Evolutionary conservation across 2,329 filamentous ascomycete genomes (phyloP), one percentile per base, ranked within the genome.

Genomic region (Orbilia oligospora): DNA sequence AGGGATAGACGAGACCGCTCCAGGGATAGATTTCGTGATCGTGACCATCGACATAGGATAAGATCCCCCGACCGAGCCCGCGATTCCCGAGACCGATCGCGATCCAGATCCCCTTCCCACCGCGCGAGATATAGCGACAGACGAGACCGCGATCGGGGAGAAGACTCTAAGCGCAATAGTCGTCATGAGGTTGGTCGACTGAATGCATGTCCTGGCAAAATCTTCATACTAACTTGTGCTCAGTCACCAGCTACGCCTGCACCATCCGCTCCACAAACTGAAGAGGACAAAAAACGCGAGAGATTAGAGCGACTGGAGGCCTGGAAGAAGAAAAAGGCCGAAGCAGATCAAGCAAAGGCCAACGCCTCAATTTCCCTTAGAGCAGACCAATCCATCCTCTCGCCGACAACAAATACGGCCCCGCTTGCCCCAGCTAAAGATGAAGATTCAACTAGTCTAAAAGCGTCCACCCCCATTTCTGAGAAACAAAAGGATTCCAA

Each of bases 271-370:
- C 61, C 49, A 18, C 76, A 80, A 51, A 81, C 71, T 18, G 81
- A 82, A 63, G 81, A 81, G 48, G 81, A 82, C 48, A 82, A 82
- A 69, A 82, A 82, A 27, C 80, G 81, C 56, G 81, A 82, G 46
- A 80, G 81, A n/a, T 70, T 81, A 49, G 81, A 82, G 65, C 79
- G 80, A 27, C 72, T 82, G 10, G 81, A 82, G 44, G 81, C 81
- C 55, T 82, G 81, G 81, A 82, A 82, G 61, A 70, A 73, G 56
- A 82, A 82, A 73, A 80, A 81, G 44, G 81, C 81, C 22, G 81
- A 82, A 51, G 80, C 81, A 61, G 81, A 82, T 56, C 81, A 81
- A 55, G 80, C 80, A 48, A 82, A 82, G 68, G 81, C 80, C 33
- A 80, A 75, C 10, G 76, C 80, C 24, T 72, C 77, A 33, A 81